Percentiles rank a stretch among this genome's conserved stretches.
These are phyloP conservation scores for Pulveroboletus sp. DNA, from an alignment of 1,284 basidiomycete genomes.

Conservation along the genomic window DNA sequence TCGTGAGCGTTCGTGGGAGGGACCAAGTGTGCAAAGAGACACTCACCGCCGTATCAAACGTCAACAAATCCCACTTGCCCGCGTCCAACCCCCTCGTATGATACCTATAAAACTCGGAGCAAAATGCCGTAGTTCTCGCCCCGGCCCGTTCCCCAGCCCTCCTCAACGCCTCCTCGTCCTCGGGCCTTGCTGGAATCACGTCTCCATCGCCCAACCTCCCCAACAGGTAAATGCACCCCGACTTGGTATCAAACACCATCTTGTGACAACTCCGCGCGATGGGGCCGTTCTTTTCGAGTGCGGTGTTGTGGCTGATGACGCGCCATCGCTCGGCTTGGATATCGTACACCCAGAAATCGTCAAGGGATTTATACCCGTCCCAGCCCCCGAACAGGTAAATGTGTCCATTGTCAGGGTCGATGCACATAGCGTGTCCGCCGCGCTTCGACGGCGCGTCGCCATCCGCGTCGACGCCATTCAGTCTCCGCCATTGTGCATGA, in stretches of 20 bases:
- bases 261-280: constrained; percentile 78
- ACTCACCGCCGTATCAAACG: constrained; percentile 63
- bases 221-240: constrained; percentile 71
- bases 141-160: constrained; percentile 28
- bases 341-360: constrained; percentile 81
- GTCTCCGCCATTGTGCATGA: constrained; percentile 56
- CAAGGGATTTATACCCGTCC: constrained; percentile 71
- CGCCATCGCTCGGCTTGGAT: constrained; percentile 66
- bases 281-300: constrained; percentile 63
- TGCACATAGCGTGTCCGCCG: constrained; percentile 82
- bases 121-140: constrained; percentile 35
- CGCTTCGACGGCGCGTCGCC: constrained; percentile 64
- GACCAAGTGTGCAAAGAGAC: neutral
- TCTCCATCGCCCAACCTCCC: constrained; percentile 62
- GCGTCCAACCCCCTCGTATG: constrained; percentile 58
- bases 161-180: constrained; percentile 27
- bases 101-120: constrained; percentile 73
- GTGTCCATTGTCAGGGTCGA: constrained; percentile 62
- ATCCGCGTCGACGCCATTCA: constrained; percentile 58
- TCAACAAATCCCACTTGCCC: constrained; percentile 69
- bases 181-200: constrained; percentile 32
- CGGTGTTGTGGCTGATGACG: constrained; percentile 57
- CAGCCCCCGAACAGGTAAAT: constrained; percentile 84
- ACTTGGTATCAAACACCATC: constrained; percentile 76
- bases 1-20: neutral